phyloP scores from a whole-genome alignment of 805 yeast species.

The Pichia nanzhaoensis region DNA sequence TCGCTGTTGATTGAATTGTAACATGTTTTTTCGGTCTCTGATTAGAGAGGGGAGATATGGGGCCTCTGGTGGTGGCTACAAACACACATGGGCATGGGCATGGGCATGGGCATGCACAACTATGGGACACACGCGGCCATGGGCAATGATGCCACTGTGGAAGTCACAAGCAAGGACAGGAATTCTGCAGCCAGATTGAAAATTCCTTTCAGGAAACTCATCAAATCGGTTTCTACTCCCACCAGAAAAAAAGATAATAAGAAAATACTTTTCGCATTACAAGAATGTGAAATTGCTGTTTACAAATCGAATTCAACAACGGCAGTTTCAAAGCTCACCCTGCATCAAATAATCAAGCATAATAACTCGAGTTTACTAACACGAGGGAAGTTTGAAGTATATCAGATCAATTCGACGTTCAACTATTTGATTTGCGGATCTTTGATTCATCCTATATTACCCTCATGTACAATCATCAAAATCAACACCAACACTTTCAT shows the following conservation, averaged over 20 bases:
- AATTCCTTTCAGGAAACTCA: constrained; percentile 1
- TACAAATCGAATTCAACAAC: constrained; percentile 7
- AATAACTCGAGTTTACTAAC: constrained; percentile 35
- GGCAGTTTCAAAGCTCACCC: not conserved
- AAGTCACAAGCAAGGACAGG: not conserved
- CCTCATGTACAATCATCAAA: constrained; percentile 52
- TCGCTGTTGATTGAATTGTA: no score
- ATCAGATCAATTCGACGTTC: constrained; percentile 45
- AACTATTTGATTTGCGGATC: constrained; percentile 57
- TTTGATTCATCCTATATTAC: constrained; percentile 68
- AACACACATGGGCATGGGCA: no score
- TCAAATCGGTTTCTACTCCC: not conserved
- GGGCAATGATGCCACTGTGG: not conserved
- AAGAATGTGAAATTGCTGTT: constrained; percentile 14
- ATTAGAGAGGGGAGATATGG: no score
- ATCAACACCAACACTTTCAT: constrained; percentile 43
- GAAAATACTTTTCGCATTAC: constrained; percentile 5
- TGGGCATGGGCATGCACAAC: not conserved
- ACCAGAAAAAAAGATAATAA: not conserved
- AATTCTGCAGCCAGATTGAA: not conserved
- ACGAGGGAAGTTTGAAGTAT: constrained; percentile 54
- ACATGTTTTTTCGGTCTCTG: no score
- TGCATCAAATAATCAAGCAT: constrained; percentile 5
- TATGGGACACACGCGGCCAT: not conserved
- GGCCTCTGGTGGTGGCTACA: no score